Evolutionary conservation across 768 basidiomycete species (phyloP).

Genomic region (Russula griseocarnosa): DNA sequence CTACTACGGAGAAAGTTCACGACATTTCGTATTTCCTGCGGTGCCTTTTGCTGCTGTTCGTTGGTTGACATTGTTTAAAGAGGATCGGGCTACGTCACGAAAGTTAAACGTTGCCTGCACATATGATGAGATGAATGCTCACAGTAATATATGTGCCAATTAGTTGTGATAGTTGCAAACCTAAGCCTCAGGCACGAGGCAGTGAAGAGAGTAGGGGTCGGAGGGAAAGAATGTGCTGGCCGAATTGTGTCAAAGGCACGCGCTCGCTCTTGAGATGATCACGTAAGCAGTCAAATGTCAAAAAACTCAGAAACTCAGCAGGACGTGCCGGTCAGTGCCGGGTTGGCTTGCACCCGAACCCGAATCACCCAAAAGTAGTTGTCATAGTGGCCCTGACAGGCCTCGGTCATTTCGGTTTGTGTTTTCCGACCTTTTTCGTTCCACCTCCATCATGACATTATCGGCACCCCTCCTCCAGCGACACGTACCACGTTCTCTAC

Average conservation of each 20-base stretch:
- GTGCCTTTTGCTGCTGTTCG: conserved; percentile 78
- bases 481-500: conserved; percentile 3
- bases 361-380: too few relatives aligned
- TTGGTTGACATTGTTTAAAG: conserved; percentile 37
- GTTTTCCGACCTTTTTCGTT: too few relatives aligned
- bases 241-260: conserved; percentile 4
- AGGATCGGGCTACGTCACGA: conserved; percentile 1
- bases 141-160: neutral
- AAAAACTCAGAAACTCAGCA: too few relatives aligned
- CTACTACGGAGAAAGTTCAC: conserved; percentile 85
- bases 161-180: neutral
- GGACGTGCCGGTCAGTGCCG: too few relatives aligned
- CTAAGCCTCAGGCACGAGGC: conserved; percentile 7
- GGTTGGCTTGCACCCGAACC: too few relatives aligned
- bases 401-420: too few relatives aligned
- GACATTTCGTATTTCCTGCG: conserved; percentile 74
- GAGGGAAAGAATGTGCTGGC: conserved; percentile 10
- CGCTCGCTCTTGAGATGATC: neutral
- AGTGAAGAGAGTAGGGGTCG: conserved; percentile 15
- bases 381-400: too few relatives aligned
- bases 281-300: conserved; percentile 3
- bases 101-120: neutral
- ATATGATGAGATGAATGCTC: conserved; percentile 3
- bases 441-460: conserved; percentile 2
- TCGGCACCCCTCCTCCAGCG: conserved; percentile 10